A percentile compares a stretch with the other conserved stretches of the same genome.
Conservation (phyloP, 345 rosid genomes). For the Lenwebbia sp. region DNA sequence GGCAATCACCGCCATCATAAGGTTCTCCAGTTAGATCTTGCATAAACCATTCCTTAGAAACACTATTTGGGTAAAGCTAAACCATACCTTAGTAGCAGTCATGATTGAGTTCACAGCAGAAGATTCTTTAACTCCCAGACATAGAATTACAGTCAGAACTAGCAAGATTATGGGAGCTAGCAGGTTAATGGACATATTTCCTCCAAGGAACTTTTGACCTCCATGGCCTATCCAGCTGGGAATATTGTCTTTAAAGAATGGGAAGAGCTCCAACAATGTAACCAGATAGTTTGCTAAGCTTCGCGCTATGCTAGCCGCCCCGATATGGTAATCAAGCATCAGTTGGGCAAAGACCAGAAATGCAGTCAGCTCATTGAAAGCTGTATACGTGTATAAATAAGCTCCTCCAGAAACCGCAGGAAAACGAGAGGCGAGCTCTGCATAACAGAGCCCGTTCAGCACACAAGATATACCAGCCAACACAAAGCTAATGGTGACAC, state of each 20-base stretch:
- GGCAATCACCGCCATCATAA: too few species aligned
- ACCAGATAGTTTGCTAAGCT: constrained; percentile 81
- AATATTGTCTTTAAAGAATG: constrained; percentile 41
- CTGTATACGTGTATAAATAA: constrained; percentile 67
- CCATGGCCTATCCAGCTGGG: constrained; percentile 91
- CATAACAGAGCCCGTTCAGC: constrained; percentile 89
- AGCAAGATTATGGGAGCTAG: constrained; percentile 69
- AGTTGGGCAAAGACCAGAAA: constrained; percentile 88
- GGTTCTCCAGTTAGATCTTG: background rate
- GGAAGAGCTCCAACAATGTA: constrained; percentile 62
- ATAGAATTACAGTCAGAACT: constrained; percentile 58
- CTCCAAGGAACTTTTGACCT: constrained; percentile 66
- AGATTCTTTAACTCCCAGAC: constrained; percentile 80
- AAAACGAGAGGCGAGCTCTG: constrained; percentile 78
- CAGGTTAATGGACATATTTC: constrained; percentile 65
- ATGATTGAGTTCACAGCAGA: constrained; percentile 62
- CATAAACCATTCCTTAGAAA: background rate
- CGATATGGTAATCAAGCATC: constrained; percentile 92
- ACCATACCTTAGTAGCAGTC: constrained; percentile 66
- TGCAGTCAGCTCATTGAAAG: constrained; percentile 87
- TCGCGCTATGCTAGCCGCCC: constrained; percentile 91
- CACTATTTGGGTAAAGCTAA: background rate
- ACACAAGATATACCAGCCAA: constrained; percentile 86
- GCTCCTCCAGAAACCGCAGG: constrained; percentile 99
- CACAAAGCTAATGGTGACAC: constrained; percentile 76